Evolutionary conservation across 257 asterid species (phyloP), one percentile per base, ranked within the genome.

Genomic region (Jacaranda copaia): DNA sequence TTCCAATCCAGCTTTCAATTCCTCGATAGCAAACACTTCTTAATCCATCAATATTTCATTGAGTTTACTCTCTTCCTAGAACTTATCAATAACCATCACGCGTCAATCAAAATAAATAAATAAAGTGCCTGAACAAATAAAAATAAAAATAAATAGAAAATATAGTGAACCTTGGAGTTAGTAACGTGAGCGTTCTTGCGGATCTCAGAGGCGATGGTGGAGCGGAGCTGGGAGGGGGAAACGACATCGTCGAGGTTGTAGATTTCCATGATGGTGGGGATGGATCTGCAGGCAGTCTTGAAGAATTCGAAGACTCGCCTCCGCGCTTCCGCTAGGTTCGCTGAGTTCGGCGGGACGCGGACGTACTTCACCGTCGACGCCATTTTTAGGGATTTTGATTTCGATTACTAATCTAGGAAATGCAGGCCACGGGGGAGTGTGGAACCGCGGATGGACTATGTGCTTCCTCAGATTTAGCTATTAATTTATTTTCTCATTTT

Each of bases 281-380:
- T 79, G 74, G 98, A 95, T 90, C 98, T 89, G 85, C 98, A 95
- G 15, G 96, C 92, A 80, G 85, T 78, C 86, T 84, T 87, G 90
- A 92, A 93, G 82, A 95, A 89, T 39, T 94, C 97, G 81, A 92
- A 89, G 52, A 89, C 88, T 71, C 97, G 89, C 59, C 71, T 75
- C 46, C 96, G 88, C 75, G 98, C 96, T 83, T 92, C 97, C 72
- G 84, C 85, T 67, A 89, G 38, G 81, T 64, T 91, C 55, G 84
- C 86, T n/a, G 98, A 94, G 87, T 83, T 89, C 25, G 97, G 89
- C 77, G 88, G 93, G 69, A 92, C 96, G 85, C 86, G 89, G 69
- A 91, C 64, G 80, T 67, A 88, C 88, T 81, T 92, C 78, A 87
- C 70, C 77, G 87, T 39, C 79, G 91, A 87, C 77, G 79, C 90